Conservation (phyloP, 192 early-diverging fungal genomes). For the Coemansia sp. region DNA sequence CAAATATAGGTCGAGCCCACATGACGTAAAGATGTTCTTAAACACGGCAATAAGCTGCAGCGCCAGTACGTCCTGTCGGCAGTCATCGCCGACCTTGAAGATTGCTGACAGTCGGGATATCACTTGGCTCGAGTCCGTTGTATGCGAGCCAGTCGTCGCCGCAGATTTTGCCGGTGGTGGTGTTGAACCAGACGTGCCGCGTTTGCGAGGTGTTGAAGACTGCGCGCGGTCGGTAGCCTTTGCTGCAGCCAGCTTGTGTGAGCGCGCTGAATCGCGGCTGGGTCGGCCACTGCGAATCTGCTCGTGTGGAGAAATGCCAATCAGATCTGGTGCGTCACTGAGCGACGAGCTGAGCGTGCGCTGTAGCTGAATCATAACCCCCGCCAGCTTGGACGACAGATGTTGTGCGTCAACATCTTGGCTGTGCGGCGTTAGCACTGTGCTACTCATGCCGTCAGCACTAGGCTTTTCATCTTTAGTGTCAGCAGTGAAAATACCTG, state of each 20-base stretch:
- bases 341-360: conserved; percentile 36
- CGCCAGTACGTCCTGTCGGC: conserved; percentile 97
- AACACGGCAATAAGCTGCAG: conserved; percentile 97
- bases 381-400: conserved; percentile 34
- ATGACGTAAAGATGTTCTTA: conserved; percentile 90
- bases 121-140: neutral
- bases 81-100: conserved; percentile 99
- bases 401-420: conserved; percentile 19
- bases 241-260: conserved; percentile 8
- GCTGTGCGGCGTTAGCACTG: neutral
- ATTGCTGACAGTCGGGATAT: conserved; percentile 82
- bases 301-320: conserved; percentile 32
- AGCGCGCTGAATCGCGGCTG: conserved; percentile 34
- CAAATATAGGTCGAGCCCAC: conserved; percentile 92
- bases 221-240: neutral
- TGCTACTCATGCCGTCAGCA: neutral
- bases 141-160: neutral
- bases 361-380: conserved; percentile 26
- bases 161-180: neutral
- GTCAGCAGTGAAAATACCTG: neutral
- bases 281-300: conserved; percentile 22
- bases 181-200: conserved; percentile 1
- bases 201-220: conserved; percentile 9
- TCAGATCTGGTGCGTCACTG: conserved; percentile 52
- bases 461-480: neutral